phyloP scores from a whole-genome alignment of 2,329 filamentous ascomycete genomes.

The Orbilia blumenaviensis region DNA sequence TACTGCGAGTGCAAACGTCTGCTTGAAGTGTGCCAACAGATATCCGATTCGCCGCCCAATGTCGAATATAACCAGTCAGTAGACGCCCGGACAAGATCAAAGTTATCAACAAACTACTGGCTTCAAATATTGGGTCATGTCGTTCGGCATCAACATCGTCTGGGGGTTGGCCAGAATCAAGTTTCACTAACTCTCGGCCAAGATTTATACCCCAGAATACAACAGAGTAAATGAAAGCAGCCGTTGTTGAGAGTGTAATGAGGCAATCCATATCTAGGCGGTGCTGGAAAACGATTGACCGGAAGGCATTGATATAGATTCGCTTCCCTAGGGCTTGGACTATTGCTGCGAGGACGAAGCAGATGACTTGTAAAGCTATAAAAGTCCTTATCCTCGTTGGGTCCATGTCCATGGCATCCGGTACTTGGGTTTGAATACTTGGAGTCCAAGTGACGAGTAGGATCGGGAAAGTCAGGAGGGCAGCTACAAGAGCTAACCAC shows the following conservation, averaged over 20 bases:
- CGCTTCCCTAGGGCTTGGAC: conserved; percentile 65
- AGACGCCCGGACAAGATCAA: conserved; percentile 69
- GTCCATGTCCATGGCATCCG: conserved; percentile 25
- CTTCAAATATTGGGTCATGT: conserved; percentile 67
- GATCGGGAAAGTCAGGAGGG: conserved; percentile 70
- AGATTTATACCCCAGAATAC: conserved; percentile 65
- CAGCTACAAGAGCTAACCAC: conserved; percentile 65
- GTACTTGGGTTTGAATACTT: conserved; percentile 35
- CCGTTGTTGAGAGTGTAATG: conserved; percentile 73
- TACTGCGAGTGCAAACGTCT: conserved; percentile 56
- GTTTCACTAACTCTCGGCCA: conserved; percentile 25
- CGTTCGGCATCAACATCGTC: conserved; percentile 56
- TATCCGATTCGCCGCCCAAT: conserved; percentile 69
- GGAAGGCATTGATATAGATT: conserved; percentile 67
- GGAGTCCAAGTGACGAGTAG: conserved; percentile 74
- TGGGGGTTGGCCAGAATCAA: conserved; percentile 60
- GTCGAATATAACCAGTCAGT: conserved; percentile 66
- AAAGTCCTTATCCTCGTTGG: not conserved
- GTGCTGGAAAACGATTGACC: conserved; percentile 68
- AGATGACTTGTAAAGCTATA: conserved; percentile 59
- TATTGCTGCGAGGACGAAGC: conserved; percentile 64
- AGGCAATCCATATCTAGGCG: conserved; percentile 75
- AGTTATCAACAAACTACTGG: conserved; percentile 69
- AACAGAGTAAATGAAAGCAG: conserved; percentile 72
- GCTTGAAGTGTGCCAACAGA: conserved; percentile 65